Percentiles rank a stretch among this genome's conserved stretches.
Evolutionary conservation across 345 rosid genomes (phyloP).

Genomic region (Lenwebbia sp.): DNA sequence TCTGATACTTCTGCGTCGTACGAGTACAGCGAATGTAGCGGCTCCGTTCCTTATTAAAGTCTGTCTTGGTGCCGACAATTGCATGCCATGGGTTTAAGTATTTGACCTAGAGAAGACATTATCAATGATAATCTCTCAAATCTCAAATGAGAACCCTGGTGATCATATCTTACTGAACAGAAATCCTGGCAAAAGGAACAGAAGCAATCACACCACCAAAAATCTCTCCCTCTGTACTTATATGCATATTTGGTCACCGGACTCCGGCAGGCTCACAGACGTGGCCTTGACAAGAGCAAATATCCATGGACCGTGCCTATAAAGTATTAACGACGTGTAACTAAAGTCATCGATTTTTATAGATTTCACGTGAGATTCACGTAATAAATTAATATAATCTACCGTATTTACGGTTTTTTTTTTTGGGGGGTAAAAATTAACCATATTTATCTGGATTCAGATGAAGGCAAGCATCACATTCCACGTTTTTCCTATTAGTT

Average conservation of each 20-base stretch:
- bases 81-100: neutral
- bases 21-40: neutral
- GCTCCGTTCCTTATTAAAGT: neutral
- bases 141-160: neutral
- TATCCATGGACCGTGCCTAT: neutral
- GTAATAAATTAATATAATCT: neutral
- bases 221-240: neutral
- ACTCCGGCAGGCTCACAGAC: neutral
- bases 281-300: neutral
- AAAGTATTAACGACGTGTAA: neutral
- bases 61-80: neutral
- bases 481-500: too few species aligned
- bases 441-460: neutral
- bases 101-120: neutral
- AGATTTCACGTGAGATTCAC: neutral
- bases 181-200: neutral
- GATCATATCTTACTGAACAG: neutral
- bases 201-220: neutral
- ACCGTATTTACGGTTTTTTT: neutral
- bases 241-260: neutral
- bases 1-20: neutral
- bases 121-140: neutral
- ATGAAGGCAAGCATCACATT: neutral
- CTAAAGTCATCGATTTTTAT: neutral
- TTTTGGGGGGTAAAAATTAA: neutral